phyloP scores from a whole-genome alignment of 441 rosid species.

The Populus tomentosa region DNA sequence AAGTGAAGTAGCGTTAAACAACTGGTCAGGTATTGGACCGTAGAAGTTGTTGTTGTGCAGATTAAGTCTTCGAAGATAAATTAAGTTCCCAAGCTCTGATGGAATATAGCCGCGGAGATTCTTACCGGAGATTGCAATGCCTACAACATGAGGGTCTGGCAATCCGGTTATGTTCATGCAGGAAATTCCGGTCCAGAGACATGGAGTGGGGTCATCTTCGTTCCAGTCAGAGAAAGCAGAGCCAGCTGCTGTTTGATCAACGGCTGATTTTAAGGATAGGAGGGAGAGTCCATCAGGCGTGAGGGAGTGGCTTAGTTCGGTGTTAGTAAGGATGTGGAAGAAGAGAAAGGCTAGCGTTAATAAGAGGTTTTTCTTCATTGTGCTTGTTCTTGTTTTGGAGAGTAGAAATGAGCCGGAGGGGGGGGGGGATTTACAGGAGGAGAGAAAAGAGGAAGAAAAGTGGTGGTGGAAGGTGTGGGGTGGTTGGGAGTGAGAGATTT shows the following conservation, averaged over 20 bases:
- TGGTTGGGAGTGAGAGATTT: constrained; percentile 24
- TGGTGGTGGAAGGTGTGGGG: neutral
- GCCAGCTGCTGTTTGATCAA: constrained; percentile 38
- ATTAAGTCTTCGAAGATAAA: constrained; percentile 75
- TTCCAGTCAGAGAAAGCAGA: constrained; percentile 73
- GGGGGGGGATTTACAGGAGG: neutral
- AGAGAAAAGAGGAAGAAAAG: neutral
- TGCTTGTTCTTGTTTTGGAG: neutral
- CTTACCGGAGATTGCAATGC: constrained; percentile 56
- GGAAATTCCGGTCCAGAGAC: constrained; percentile 78
- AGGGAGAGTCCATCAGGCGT: constrained; percentile 85
- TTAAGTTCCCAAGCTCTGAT: constrained; percentile 71
- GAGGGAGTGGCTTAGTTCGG: constrained; percentile 30
- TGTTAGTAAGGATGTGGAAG: constrained; percentile 9
- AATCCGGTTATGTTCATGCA: constrained; percentile 62
- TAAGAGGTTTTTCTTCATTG: constrained; percentile 18
- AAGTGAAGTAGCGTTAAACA: constrained; percentile 82
- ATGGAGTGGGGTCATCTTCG: constrained; percentile 67
- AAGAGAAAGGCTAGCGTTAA: constrained; percentile 8
- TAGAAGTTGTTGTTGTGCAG: constrained; percentile 63
- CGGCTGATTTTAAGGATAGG: constrained; percentile 84
- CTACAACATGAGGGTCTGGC: constrained; percentile 64
- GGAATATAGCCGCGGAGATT: constrained; percentile 78
- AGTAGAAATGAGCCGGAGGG: neutral
- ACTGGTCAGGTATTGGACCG: constrained; percentile 68